phyloP scores from a whole-genome alignment of 371 early-diverging fungal species.

The Coelomomyces lativittatus region DNA sequence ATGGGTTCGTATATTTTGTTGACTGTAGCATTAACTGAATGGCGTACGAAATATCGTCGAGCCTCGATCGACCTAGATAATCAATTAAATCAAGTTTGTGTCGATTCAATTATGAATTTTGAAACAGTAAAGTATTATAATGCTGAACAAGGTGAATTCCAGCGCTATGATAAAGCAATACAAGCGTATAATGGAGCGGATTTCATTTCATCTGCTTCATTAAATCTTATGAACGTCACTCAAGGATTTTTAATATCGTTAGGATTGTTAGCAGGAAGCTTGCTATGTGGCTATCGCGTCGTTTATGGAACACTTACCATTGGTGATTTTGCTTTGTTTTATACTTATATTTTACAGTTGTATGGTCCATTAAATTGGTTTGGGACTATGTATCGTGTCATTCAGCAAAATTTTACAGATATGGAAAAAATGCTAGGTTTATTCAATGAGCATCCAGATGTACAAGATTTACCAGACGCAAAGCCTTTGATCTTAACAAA shows the following conservation, averaged over 20 bases:
- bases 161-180: conserved; percentile 54
- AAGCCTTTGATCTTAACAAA: not conserved
- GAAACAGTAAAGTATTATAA: conserved; percentile 82
- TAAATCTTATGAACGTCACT: conserved; percentile 58
- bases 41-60: conserved; percentile 71
- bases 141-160: conserved; percentile 58
- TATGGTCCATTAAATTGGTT: conserved; percentile 29
- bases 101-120: conserved; percentile 83
- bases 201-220: conserved; percentile 43
- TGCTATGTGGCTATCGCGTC: conserved; percentile 62
- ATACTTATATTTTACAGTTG: conserved; percentile 47
- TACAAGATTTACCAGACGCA: conserved; percentile 26
- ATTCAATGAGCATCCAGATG: conserved; percentile 50
- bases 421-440: conserved; percentile 83
- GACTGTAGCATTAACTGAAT: conserved; percentile 73
- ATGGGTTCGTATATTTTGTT: conserved; percentile 64
- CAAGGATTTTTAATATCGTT: conserved; percentile 67
- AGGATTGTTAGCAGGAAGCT: conserved; percentile 49
- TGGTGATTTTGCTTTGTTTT: conserved; percentile 71
- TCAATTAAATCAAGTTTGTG: conserved; percentile 51
- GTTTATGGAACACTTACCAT: conserved; percentile 47
- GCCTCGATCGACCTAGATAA: conserved; percentile 56
- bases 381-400: conserved; percentile 26
- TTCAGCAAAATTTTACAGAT: conserved; percentile 69
- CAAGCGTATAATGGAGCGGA: conserved; percentile 63